Conservation (phyloP, 2,329 filamentous ascomycete genomes). For the Neonectria coccinea region DNA sequence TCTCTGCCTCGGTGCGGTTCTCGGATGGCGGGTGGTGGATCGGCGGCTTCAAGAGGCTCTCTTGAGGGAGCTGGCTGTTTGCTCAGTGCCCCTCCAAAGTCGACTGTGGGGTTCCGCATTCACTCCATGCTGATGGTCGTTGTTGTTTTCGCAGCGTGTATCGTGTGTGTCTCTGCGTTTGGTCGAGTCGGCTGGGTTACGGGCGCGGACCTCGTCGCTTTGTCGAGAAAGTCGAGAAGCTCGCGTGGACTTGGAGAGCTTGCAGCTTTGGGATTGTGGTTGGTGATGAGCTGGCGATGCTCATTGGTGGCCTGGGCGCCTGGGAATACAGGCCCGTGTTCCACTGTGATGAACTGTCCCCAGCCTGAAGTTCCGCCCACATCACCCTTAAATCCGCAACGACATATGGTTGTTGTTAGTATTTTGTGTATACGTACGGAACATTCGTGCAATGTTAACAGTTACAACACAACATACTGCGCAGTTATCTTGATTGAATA, state of each 20-base stretch:
- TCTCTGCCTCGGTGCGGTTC: conserved; percentile 27
- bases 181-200: conserved; percentile 12
- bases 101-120: conserved; percentile 27
- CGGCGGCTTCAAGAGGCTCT: conserved; percentile 8
- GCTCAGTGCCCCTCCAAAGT: conserved; percentile 42
- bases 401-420: no score
- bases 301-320: conserved; percentile 40
- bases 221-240: conserved; percentile 14
- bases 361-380: conserved; percentile 5
- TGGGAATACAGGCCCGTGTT: conserved; percentile 26
- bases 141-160: conserved; percentile 26
- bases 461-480: neutral
- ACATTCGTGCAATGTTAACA: neutral
- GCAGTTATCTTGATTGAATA: neutral
- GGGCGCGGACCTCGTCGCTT: conserved; percentile 8
- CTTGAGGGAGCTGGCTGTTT: conserved; percentile 28
- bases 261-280: conserved; percentile 35
- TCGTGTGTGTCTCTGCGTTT: conserved; percentile 8
- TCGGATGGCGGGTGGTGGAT: conserved; percentile 7
- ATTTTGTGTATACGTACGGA: no score
- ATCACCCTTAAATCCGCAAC: neutral
- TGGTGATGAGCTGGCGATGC: conserved; percentile 27
- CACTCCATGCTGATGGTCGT: conserved; percentile 34
- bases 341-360: conserved; percentile 20
- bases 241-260: conserved; percentile 30